Base-by-base conservation (phyloP, 257 asterid genomes). In the Nicotiana tabacum region DNA sequence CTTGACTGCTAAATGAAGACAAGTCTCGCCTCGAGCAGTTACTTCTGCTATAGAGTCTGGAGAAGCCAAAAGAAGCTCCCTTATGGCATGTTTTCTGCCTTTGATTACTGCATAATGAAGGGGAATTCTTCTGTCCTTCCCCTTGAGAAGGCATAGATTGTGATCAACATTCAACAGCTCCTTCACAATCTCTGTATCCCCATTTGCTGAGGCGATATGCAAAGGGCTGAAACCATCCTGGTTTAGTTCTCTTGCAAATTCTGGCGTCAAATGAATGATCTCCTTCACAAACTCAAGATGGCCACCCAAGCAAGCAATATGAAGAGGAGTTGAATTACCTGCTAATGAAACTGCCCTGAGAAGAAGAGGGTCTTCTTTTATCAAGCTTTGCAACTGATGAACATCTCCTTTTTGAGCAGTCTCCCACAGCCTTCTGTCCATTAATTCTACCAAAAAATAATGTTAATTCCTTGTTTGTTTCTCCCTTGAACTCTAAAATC, bases 81-180 rank as follows among this genome's bases (percentile, higher is more conserved):
- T 4, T 0, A 90, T 76, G 48, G 87, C 88, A 9, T 51, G 29
- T 7, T 61, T 37, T 83, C 88, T 79, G 7, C 90, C 93, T 72
- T 81, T 85, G 29, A 57, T 77, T 32, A 74, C 87, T 9, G 91
- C 91, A 78, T 15, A 85, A 11, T 90, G 92, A 60, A 90, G 88
- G 0, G 92, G 90, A 46, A 87, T 78, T 81, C 87, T 85, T 56
- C 70, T 82, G 8, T 87, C 88, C 43, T 46, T 88, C 0, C 92
- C 90, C 74, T 85, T 84, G 6, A 82, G 32, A 21, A 87, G n/a
- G 37, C 89, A 90, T 7, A 90, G 81, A 69, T 82, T 78, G 29
- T 9, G 3, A 30, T 86, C 88, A 6, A 81, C n/a, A 56, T n/a
- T 66, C 81, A 90, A 43, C 1, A 90, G 51, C 85, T 88, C 85